Evolutionary conservation across 1,139 yeast genomes (phyloP).

Genomic region (Taphrina wiesneri): DNA sequence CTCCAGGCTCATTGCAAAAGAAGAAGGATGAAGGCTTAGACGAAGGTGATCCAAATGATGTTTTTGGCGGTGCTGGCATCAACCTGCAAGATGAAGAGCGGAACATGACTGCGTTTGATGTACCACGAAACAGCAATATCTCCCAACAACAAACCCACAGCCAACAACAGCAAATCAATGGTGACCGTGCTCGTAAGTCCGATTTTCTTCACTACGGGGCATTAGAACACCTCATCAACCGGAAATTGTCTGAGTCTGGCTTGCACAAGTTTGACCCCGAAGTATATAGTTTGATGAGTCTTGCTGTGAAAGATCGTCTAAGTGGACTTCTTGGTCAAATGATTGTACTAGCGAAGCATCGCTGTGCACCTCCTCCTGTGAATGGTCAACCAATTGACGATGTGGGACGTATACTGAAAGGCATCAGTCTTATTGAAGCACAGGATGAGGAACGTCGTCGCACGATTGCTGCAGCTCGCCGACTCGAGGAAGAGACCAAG

Average conservation of each 20-base stretch:
- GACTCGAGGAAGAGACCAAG: conserved; percentile 27
- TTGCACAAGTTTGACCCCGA: conserved; percentile 14
- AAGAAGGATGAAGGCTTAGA: conserved; percentile 25
- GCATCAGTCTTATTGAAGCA: conserved; percentile 26
- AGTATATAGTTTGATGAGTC: conserved; percentile 19
- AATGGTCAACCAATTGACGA: conserved; percentile 30
- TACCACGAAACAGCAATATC: background rate
- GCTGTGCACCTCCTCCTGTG: conserved; percentile 33
- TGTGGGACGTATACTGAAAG: conserved; percentile 31
- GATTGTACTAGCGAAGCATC: conserved; percentile 33
- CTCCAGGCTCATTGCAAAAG: background rate
- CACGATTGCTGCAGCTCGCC: conserved; percentile 25
- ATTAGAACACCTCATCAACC: conserved; percentile 10
- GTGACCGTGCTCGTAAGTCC: conserved; percentile 14
- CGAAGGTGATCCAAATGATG: conserved; percentile 32
- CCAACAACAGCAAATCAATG: background rate
- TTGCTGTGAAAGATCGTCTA: conserved; percentile 33
- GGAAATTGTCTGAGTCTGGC: conserved; percentile 12
- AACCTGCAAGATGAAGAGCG: conserved; percentile 32
- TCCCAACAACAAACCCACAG: background rate
- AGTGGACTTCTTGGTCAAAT: conserved; percentile 25
- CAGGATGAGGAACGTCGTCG: conserved; percentile 32
- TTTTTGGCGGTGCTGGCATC: conserved; percentile 31
- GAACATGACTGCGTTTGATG: conserved; percentile 27
- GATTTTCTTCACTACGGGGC: conserved; percentile 26